Conservation (phyloP, 2,329 filamentous ascomycete species). For the Paecilomyces sp. region DNA sequence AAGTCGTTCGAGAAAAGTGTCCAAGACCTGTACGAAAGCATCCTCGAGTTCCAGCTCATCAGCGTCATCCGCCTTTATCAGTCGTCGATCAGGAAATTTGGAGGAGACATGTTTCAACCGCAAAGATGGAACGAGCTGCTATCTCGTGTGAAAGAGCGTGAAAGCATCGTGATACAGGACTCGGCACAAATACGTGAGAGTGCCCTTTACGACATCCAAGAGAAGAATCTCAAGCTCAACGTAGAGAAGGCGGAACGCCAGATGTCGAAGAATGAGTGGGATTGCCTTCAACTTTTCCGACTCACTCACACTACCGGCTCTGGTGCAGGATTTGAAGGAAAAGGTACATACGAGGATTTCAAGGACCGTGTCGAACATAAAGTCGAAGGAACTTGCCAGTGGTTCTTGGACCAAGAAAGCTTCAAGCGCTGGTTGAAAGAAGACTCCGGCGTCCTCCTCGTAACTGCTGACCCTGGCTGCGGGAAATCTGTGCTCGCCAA, state of each 20-base stretch:
- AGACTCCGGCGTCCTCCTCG: constrained; percentile 1
- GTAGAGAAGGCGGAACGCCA: neutral
- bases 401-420: constrained; percentile 11
- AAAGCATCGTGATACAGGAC: neutral
- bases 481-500: constrained; percentile 17
- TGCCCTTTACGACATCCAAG: neutral
- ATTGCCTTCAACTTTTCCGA: constrained; percentile 3
- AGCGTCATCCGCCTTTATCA: neutral
- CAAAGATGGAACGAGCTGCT: neutral
- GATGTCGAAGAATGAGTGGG: constrained; percentile 1
- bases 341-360: constrained; percentile 1
- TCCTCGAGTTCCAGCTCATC: neutral
- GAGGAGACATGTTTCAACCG: neutral
- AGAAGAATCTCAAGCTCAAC: neutral
- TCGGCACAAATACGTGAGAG: neutral
- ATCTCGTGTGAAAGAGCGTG: neutral
- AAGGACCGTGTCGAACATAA: constrained; percentile 20
- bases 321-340: neutral
- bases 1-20: neutral
- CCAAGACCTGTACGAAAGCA: neutral
- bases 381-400: constrained; percentile 21
- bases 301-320: constrained; percentile 1
- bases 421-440: constrained; percentile 7
- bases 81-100: neutral
- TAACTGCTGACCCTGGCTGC: constrained; percentile 7